Evolutionary conservation across 1,284 basidiomycete species (phyloP).

Genomic region (Ustilago cynodontis): DNA sequence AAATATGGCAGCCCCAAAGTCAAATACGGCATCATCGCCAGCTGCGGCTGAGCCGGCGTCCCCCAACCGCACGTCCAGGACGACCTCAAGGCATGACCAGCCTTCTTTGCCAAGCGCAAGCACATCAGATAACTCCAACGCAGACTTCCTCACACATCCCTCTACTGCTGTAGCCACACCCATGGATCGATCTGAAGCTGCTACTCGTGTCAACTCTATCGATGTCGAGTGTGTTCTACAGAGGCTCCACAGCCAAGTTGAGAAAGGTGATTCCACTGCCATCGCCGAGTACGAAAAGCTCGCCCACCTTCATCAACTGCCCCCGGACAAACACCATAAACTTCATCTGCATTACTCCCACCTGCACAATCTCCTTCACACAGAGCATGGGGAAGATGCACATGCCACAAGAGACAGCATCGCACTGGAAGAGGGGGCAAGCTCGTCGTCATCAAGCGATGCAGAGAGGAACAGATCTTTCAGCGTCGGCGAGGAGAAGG

Average conservation of each 20-base stretch:
- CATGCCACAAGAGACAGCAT: not conserved
- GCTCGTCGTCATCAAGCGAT: not conserved
- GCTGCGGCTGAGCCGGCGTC: not conserved
- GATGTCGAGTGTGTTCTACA: conserved; percentile 29
- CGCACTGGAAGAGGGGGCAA: conserved; percentile 12
- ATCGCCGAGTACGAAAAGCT: conserved; percentile 38
- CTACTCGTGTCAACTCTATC: conserved; percentile 39
- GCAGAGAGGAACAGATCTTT: not conserved
- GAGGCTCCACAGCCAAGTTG: conserved; percentile 26
- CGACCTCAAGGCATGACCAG: not conserved
- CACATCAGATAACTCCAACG: not conserved
- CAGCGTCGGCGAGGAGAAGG: not conserved
- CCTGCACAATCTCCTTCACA: not conserved
- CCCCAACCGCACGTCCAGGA: not conserved
- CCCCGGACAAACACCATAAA: conserved; percentile 12
- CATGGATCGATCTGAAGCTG: conserved; percentile 16
- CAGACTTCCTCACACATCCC: not conserved
- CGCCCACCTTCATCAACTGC: conserved; percentile 27
- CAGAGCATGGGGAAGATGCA: not conserved
- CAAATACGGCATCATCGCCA: not conserved
- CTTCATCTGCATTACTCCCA: conserved; percentile 16
- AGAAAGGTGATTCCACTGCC: conserved; percentile 37
- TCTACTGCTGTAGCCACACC: conserved; percentile 28
- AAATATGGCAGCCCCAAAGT: not conserved
- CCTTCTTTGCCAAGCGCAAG: not conserved